Conservation (phyloP, 441 rosid genomes). For the Eutrema salsugineum region DNA sequence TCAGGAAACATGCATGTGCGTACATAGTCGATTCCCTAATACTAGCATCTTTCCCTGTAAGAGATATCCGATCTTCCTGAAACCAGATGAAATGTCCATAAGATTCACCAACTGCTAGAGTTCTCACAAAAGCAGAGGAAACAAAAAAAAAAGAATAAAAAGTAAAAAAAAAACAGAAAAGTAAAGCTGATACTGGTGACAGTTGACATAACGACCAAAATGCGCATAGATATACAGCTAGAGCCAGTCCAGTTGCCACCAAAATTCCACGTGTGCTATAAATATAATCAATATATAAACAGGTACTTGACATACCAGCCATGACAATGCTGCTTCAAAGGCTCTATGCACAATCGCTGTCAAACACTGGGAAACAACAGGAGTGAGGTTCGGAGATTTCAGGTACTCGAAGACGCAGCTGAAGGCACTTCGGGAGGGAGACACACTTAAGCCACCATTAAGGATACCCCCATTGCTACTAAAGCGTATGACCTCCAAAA, state of each 20-base stretch:
- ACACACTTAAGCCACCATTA: constrained; percentile 54
- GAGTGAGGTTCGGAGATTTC: constrained; percentile 75
- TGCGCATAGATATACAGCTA: no score
- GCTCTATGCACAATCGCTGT: constrained; percentile 79
- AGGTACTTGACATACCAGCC: constrained; percentile 64
- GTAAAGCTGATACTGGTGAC: not conserved
- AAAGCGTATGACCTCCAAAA: constrained; percentile 83
- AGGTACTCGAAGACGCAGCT: constrained; percentile 85
- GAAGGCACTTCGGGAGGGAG: constrained; percentile 84
- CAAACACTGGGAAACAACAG: constrained; percentile 87
- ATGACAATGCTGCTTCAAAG: constrained; percentile 75
- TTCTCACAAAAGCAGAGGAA: not conserved
- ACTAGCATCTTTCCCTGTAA: constrained; percentile 62
- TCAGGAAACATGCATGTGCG: constrained; percentile 80
- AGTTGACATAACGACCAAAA: not conserved
- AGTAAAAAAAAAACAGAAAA: not conserved
- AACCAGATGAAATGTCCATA: constrained; percentile 25
- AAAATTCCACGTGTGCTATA: no score
- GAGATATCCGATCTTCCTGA: constrained; percentile 73
- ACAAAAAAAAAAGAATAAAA: no score
- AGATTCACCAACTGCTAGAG: constrained; percentile 5
- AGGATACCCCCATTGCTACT: constrained; percentile 94
- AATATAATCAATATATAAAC: no score
- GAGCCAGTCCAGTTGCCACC: no score
- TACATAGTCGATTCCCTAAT: constrained; percentile 58